Conservation (phyloP, 2,329 filamentous ascomycete species). For the Paraphoma sp. region DNA sequence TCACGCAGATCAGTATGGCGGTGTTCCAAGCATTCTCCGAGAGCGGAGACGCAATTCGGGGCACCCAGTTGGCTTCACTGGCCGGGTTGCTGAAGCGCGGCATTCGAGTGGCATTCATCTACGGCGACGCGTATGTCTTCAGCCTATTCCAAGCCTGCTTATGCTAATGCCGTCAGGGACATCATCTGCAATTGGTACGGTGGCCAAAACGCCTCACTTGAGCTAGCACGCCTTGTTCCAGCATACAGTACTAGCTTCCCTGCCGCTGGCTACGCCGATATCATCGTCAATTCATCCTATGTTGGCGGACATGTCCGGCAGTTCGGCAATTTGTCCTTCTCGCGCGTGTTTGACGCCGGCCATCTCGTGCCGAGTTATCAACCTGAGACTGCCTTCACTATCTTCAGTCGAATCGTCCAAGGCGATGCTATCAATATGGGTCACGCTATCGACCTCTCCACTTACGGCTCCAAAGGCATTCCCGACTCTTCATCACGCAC, state of each 20-base stretch:
- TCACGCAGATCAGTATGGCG: conserved; percentile 50
- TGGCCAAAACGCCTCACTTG: conserved; percentile 72
- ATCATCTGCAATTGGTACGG: conserved; percentile 70
- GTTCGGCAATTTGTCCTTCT: conserved; percentile 69
- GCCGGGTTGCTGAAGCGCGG: conserved; percentile 51
- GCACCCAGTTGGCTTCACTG: conserved; percentile 49
- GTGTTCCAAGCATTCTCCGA: conserved; percentile 50
- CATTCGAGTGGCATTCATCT: conserved; percentile 70
- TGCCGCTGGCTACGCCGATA: conserved; percentile 73
- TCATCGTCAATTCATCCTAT: conserved; percentile 71
- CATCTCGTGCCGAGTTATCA: conserved; percentile 56
- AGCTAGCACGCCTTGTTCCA: conserved; percentile 53
- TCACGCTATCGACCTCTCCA: conserved; percentile 57
- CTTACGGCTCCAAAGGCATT: conserved; percentile 65
- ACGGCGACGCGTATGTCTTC: conserved; percentile 61
- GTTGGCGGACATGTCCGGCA: conserved; percentile 76
- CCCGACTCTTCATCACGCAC: conserved; percentile 61
- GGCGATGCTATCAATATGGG: conserved; percentile 58
- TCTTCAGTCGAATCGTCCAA: conserved; percentile 59
- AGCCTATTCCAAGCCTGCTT: background rate
- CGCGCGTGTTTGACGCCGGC: conserved; percentile 59
- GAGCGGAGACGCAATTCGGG: conserved; percentile 53
- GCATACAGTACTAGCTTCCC: conserved; percentile 63
- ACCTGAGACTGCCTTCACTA: conserved; percentile 56
- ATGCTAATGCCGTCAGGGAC: conserved; percentile 35